Base-by-base conservation (phyloP, 306 rosid genomes). In the Fagus crenata region DNA sequence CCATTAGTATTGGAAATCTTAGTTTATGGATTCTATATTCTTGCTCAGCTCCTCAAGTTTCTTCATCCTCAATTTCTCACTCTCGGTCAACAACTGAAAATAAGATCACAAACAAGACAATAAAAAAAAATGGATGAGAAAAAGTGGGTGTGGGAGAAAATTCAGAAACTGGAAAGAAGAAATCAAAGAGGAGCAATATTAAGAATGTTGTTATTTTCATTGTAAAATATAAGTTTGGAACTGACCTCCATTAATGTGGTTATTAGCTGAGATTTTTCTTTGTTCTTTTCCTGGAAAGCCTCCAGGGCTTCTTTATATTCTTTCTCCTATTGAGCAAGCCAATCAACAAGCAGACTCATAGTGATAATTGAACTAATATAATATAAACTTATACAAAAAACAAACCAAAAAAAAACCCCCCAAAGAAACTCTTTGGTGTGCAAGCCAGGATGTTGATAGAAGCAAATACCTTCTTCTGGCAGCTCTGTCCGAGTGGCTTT, bases 41-140 rank as follows among this genome's bases (percentile, higher is more conserved):
- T 85, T 92, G 88, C 87, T 86, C 64, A 92, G 88, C 86, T 92
- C 96, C 85, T 90, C 96, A 55, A 95, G 84, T 84, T 92, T 92
- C 76, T 83, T 87, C 93, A 87, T 85, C 86, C 97, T 90, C 84
- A 80, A 58, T 79, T 79, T 85, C 79, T 95, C 99, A 85, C 97
- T 92, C 87, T 90, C 96, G 5, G 84, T 73, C 84, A 92, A 71
- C 76, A 92, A 76, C 97, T 95, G 84, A 72, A 64, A 63, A 81
- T 46, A 71, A 78, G 61, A 77, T 76, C 49, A 40, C 32, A 81
- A 71, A 69, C 4, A 78, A 42, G 55, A 36, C 5, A 33, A 56
- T 7, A 53, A 6, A 39, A 33, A n/a, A 36, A 3, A 39, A 31
- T 51, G n/a, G 28, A 43, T 63, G 53, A 75, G 69, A 42, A 73